Conservation (phyloP, 805 yeast species). For the Millerozyma acaciae region DNA sequence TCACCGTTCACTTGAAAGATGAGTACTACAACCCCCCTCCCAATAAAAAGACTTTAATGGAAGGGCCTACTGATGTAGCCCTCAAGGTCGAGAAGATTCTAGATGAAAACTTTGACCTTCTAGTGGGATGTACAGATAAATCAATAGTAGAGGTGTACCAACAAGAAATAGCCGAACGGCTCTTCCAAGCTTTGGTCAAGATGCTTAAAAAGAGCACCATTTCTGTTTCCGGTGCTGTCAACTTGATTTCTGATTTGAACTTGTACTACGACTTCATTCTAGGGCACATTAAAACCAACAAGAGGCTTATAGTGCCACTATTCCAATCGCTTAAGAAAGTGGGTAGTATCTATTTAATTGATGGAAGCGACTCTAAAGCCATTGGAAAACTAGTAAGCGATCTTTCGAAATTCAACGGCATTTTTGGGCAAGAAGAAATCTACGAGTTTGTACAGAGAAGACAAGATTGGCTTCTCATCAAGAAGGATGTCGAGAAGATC, state of each 20-base stretch:
- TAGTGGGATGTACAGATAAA: slow-evolving; percentile 82
- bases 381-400: slow-evolving; percentile 82
- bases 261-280: slow-evolving; percentile 67
- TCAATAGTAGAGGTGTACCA: slow-evolving; percentile 87
- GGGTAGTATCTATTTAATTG: slow-evolving; percentile 76
- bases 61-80: slow-evolving; percentile 60
- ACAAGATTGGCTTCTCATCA: slow-evolving; percentile 78
- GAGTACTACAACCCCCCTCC: slow-evolving; percentile 57
- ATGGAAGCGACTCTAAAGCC: slow-evolving; percentile 71
- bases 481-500: slow-evolving; percentile 82
- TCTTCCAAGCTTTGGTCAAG: slow-evolving; percentile 72
- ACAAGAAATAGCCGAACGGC: slow-evolving; percentile 87
- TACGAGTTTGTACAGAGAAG: slow-evolving; percentile 86
- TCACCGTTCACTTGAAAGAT: slow-evolving; percentile 51
- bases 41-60: slow-evolving; percentile 11
- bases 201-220: slow-evolving; percentile 67
- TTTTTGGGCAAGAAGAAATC: slow-evolving; percentile 90
- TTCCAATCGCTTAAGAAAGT: slow-evolving; percentile 78
- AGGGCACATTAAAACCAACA: slow-evolving; percentile 46
- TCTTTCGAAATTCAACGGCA: slow-evolving; percentile 79
- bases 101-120: slow-evolving; percentile 64
- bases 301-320: slow-evolving; percentile 67
- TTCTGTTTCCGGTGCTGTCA: slow-evolving; percentile 78
- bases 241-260: slow-evolving; percentile 78
- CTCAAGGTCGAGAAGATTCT: slow-evolving; percentile 56